These are phyloP conservation scores for Gillenia trifoliata DNA, from an alignment of 306 rosid genomes.

Conservation along the genomic window DNA sequence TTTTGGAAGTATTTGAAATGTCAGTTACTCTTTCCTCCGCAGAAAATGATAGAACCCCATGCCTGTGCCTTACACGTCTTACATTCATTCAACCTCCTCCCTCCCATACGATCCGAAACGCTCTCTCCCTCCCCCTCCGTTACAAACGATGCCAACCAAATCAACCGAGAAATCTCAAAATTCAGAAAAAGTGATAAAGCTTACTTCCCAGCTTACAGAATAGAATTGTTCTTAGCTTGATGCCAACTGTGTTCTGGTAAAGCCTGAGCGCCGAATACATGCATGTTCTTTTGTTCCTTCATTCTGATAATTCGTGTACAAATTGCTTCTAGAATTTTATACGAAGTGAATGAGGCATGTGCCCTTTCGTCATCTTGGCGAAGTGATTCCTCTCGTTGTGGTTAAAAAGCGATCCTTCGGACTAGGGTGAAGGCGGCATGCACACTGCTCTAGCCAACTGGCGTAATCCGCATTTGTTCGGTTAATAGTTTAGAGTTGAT, in stretches of 20 bases:
- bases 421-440: not conserved
- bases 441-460: not conserved
- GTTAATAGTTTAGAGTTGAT: not conserved
- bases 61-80: not conserved
- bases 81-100: not conserved
- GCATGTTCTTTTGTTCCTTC: constrained; percentile 3
- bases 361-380: not conserved
- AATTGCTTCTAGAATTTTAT: not conserved
- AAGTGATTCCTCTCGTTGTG: not conserved
- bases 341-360: constrained; percentile 11
- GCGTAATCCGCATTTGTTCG: too few relatives aligned
- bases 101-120: not conserved
- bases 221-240: constrained; percentile 4
- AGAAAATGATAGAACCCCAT: not conserved
- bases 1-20: not conserved
- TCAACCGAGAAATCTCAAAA: not conserved
- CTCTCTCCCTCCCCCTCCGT: not conserved
- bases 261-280: not conserved
- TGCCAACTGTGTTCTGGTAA: not conserved
- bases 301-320: not conserved
- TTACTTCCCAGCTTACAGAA: not conserved
- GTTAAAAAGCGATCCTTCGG: not conserved
- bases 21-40: not conserved
- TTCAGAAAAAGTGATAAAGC: not conserved
- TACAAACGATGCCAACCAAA: not conserved